Base-by-base conservation (phyloP, 2,329 filamentous ascomycete genomes). In the Aspergillus texensis region DNA sequence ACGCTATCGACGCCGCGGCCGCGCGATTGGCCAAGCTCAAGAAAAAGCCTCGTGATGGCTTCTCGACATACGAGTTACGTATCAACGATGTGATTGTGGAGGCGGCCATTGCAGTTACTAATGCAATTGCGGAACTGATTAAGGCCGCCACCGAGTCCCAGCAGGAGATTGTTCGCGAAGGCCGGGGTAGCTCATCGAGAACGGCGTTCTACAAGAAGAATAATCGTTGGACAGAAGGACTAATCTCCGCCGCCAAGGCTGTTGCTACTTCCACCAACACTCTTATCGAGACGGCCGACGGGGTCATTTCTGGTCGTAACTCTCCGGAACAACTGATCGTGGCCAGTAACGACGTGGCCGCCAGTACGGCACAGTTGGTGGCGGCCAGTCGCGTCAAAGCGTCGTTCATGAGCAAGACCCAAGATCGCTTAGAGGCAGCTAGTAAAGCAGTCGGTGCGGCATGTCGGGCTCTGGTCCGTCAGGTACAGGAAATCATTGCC, bases 151-250 rank as follows among this genome's bases (percentile, higher is more conserved):
- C 94, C 0, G 89, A 86, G 21, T 96, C 94, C 1, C 95, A 99
- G 77, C 89, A 96, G 77, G 95, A 99, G 81, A 99, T 99, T 74
- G 95, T 99, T 50, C 90, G 93, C 68, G 93, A 96, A 67, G 95
- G 95, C 9, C 90, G 92, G 24, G 95, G 95, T 41, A 91, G 90
- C 30, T 92, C 92, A 58, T 96, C 93, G 52, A 88, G 90, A 62
- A 96, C 94, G 2, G 93, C 94, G 28, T 99, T 99, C 79, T 99
- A 99, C 89, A 98, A 98, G 86, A 98, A 98, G 84, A 97, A 99
- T 86, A 99, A 98, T 81, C 88, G 95, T 58, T 99, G 95, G 95
- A 99, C 95, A 0, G 95, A 99, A 75, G 95, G 95, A 55, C 88
- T 99, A 65, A 97, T 99, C 75, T 97, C 93, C 43, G 95, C 95